phyloP scores from a whole-genome alignment of 2,329 filamentous ascomycete genomes.

The Trichoderma simmonsii region DNA sequence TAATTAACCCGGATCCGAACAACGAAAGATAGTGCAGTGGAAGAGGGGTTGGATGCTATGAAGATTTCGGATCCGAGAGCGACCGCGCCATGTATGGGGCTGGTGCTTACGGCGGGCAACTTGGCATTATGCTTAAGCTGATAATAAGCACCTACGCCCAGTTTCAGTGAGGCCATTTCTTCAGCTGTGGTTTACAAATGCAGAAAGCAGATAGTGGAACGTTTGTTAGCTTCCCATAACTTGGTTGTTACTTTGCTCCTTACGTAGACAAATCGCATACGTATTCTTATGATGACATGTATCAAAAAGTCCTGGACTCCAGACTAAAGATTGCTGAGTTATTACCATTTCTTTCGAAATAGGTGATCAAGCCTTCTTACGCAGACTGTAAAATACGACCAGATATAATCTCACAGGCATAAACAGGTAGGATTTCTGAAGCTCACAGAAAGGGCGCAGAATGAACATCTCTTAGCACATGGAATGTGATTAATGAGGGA shows the following conservation, averaged over 20 bases:
- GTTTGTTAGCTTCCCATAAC: neutral
- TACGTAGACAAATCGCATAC: neutral
- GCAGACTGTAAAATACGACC: neutral
- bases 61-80: neutral
- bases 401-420: neutral
- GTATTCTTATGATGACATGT: neutral
- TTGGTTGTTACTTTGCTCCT: neutral
- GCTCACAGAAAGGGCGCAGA: neutral
- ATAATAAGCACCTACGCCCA: neutral
- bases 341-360: neutral
- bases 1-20: neutral
- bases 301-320: neutral
- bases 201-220: neutral
- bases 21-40: neutral
- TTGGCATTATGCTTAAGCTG: neutral
- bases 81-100: neutral
- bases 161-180: neutral
- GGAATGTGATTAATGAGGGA: neutral
- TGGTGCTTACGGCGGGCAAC: neutral
- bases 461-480: neutral
- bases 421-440: neutral
- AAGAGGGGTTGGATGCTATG: neutral
- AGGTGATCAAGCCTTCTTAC: neutral
- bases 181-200: neutral
- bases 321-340: neutral